Percentiles rank a stretch among this genome's conserved stretches.
Conservation (phyloP, 331 rosid species). For the Quercus tomentella region DNA sequence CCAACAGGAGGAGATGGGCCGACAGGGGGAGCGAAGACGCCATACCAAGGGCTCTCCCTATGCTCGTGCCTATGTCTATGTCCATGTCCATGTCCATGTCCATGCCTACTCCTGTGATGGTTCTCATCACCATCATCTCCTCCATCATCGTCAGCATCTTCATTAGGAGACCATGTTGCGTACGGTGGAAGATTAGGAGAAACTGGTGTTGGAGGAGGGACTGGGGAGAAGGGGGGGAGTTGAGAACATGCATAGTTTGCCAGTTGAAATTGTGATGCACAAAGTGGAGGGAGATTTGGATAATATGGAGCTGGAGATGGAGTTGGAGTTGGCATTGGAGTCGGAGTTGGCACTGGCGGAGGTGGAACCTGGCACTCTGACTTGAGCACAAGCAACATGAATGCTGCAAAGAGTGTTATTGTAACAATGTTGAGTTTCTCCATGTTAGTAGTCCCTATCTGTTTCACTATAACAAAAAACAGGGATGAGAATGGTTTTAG, state of each 20-base stretch:
- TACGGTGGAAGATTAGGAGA: slow-evolving; percentile 3
- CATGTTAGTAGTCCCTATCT: slow-evolving; percentile 19
- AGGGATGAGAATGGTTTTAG: slow-evolving; percentile 7
- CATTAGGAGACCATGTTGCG: not conserved
- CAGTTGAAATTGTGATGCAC: slow-evolving; percentile 60
- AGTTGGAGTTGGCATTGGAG: too few relatives aligned
- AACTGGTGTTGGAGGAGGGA: slow-evolving; percentile 32
- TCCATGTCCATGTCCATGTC: not conserved
- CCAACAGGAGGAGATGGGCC: too few relatives aligned
- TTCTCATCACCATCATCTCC: not conserved
- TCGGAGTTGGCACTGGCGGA: too few relatives aligned
- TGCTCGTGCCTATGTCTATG: not conserved
- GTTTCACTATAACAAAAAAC: not conserved
- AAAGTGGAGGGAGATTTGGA: not conserved
- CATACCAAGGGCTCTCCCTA: not conserved
- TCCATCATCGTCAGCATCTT: not conserved
- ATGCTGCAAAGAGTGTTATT: slow-evolving; percentile 11
- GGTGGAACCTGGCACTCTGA: slow-evolving; percentile 14
- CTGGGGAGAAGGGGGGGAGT: slow-evolving; percentile 49
- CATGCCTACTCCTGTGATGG: not conserved
- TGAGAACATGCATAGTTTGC: slow-evolving; percentile 69
- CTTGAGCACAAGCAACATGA: slow-evolving; percentile 25
- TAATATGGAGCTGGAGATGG: slow-evolving; percentile 4
- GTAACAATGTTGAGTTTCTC: slow-evolving; percentile 20
- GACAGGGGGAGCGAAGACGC: too few relatives aligned